phyloP scores from a whole-genome alignment of 1,284 basidiomycete species.

The Termitomyces sp. region DNA sequence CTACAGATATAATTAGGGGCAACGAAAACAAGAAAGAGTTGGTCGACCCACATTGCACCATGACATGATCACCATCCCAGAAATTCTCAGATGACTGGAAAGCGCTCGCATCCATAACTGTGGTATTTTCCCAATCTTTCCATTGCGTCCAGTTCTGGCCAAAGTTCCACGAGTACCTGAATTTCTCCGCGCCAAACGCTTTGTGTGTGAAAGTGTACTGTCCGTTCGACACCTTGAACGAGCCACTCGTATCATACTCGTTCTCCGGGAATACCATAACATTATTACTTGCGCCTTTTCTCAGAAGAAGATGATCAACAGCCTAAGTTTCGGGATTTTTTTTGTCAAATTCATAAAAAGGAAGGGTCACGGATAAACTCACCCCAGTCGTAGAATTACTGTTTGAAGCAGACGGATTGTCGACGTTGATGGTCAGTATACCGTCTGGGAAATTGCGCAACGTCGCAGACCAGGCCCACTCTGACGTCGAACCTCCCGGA shows the following conservation, averaged over 20 bases:
- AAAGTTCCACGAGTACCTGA: conserved; percentile 83
- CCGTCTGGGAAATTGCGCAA: conserved; percentile 75
- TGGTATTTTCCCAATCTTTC: conserved; percentile 71
- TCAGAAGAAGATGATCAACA: conserved; percentile 70
- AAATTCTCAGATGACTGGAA: conserved; percentile 57
- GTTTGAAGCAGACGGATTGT: conserved; percentile 44
- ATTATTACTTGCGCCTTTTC: conserved; percentile 73
- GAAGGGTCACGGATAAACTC: conserved; percentile 22
- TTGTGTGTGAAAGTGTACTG: conserved; percentile 75
- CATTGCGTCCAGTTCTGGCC: conserved; percentile 82
- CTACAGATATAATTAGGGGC: conserved; percentile 23
- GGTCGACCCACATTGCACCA: conserved; percentile 70
- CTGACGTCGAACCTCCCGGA: conserved; percentile 51
- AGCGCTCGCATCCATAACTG: conserved; percentile 52
- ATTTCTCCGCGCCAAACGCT: conserved; percentile 81
- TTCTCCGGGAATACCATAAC: conserved; percentile 78
- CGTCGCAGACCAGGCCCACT: conserved; percentile 71
- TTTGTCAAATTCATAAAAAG: not conserved
- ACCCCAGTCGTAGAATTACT: conserved; percentile 53
- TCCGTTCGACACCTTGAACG: conserved; percentile 58
- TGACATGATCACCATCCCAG: conserved; percentile 82
- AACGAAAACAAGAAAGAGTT: conserved; percentile 1
- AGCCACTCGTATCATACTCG: conserved; percentile 62
- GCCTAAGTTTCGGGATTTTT: conserved; percentile 34
- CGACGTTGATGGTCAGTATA: conserved; percentile 67